Base-by-base conservation (phyloP, 2,329 filamentous ascomycete genomes). In the Phialocephala sp. region DNA sequence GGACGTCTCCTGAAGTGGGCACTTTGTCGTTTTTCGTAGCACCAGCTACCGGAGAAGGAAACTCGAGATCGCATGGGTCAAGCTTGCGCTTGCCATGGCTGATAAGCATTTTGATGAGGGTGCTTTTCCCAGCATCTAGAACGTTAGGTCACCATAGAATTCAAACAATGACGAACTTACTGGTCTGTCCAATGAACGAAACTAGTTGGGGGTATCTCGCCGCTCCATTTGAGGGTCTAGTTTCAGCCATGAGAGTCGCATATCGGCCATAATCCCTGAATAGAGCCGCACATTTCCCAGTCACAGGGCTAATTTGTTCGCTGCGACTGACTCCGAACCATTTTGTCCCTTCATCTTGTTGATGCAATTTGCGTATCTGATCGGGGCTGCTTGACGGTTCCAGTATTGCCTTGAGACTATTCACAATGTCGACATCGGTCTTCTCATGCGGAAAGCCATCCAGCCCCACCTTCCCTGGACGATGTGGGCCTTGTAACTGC, bases 1-100 rank as follows among this genome's bases (percentile, higher is more conserved):
- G 83, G 1, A 85, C 82, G 69, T 84, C 82, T 9, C 78, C 82
- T 4, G 82, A 83, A 3, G 82, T 84, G 1, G 83, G 80, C 6
- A 81, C 72, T 41, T 78, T 72, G 39, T 74, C 72, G 32, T 78
- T 76, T 32, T 32, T 32, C 20, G 77, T 76, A 18, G 78, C 79
- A 2, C 82, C 83, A 4, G 82, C 79, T 4, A 84, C 79, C 1
- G 82, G 82, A 1, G 77, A 80, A 22, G 73, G 74, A 69, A 72
- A 18, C 66, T 60, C 65, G 70, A 73, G 67, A 11, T 72, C 66
- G 18, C 71, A 73, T 54, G 45, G 35, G 60, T 43, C 22, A 36
- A 12, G 9, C 15, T 55, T 55, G 12, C 45, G 37, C 45, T 55
- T n/a, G 57, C 59, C 50, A 47, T 64, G 35, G 15, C 66, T 61